Evolutionary conservation across 805 yeast species (phyloP), one percentile per base, ranked within the genome.

Genomic region (Cyberlindnera americana): DNA sequence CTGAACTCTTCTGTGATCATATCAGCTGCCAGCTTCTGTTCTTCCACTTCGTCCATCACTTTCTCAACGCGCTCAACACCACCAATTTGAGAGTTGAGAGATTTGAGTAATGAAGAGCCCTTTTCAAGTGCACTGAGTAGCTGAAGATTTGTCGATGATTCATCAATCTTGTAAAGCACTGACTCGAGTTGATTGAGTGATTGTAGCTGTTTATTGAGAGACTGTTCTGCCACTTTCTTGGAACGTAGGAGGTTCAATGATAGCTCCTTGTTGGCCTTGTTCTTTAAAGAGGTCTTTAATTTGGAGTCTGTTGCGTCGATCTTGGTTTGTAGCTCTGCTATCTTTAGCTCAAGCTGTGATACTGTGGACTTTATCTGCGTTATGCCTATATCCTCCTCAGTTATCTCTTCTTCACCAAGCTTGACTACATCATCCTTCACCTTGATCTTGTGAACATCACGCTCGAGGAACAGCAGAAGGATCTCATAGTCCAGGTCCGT

Each of bases 61-160:
- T 63, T 60, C 17, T 65, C 68, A 1, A 74, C 69, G 25, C 59
- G 55, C 9, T 72, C 76, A 12, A 64, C 58, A 3, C 72, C 72
- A 4, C 74, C 77, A 24, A 66, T 46, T 35, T 64, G 64, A 8
- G 56, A 38, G 41, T 73, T 72, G 33, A 75, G 57, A 19, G 53
- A 44, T 34, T 55, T 54, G 24, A 74, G 56, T 15, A 68, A 53
- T 8, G 50, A 50, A 5, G 63, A 55, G 17, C 73, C 65, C 14
- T 61, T 56, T 37, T 59, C 54, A 16, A 74, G 44, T 3, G 72
- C 68, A 14, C 53, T 56, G 7, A 68, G 37, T 6, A 73, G 48
- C 16, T 64, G 59, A 23, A 58, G 55, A 47, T 72, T 72, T 10
- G 67, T 67, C 10, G 65, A 49, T 4, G 77, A 69, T 35, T 62